These are phyloP conservation scores for Raphanus sativus DNA, from an alignment of 345 rosid species.

Conservation along the genomic window DNA sequence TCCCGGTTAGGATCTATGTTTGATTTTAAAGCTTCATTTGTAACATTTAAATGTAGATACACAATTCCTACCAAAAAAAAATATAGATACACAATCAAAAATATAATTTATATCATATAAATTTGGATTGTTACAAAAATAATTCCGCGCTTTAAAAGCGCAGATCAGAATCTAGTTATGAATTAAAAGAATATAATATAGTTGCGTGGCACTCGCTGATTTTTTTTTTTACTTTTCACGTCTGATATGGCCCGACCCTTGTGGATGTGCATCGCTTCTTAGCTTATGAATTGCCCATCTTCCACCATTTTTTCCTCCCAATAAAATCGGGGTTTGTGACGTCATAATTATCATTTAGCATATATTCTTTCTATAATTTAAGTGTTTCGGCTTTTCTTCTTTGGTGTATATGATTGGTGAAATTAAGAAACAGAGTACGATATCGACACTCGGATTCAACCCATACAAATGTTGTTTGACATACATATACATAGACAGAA, in stretches of 20 bases:
- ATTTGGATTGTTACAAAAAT: no score
- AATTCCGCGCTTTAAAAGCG: no score
- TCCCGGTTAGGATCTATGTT: no score
- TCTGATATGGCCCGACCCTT: constrained; percentile 35
- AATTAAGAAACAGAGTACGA: constrained; percentile 17
- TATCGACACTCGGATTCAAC: neutral
- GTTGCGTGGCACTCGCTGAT: constrained; percentile 9
- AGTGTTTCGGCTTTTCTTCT: neutral
- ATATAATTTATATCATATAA: no score
- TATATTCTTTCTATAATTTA: constrained; percentile 15
- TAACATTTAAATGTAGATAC: no score
- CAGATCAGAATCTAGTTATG: no score
- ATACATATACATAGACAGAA: neutral
- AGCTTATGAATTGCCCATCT: constrained; percentile 34
- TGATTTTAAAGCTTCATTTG: no score
- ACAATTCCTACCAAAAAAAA: no score
- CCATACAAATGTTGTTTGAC: neutral
- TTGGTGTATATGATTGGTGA: constrained; percentile 5
- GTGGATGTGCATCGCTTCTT: constrained; percentile 39
- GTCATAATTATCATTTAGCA: neutral
- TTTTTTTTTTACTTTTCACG: neutral
- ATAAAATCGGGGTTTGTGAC: constrained; percentile 5
- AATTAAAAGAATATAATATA: neutral
- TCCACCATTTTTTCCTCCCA: neutral
- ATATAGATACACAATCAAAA: no score